These are phyloP conservation scores for Cynara cardunculus DNA, from an alignment of 129 eudicot species.

Conservation along the genomic window DNA sequence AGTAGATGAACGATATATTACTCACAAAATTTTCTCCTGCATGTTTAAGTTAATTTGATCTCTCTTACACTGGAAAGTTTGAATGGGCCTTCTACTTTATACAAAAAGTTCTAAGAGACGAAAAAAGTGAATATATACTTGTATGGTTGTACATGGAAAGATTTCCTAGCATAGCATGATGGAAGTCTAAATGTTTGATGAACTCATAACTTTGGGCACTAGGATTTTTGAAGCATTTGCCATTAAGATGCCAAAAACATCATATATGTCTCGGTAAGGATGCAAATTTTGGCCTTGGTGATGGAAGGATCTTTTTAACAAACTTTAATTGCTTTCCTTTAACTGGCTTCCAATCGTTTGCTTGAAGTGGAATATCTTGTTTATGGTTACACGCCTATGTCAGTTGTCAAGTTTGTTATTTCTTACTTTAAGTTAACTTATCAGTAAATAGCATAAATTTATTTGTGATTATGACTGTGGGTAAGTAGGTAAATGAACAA, in stretches of 20 bases:
- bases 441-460: not conserved
- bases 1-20: not conserved
- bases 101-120: not conserved
- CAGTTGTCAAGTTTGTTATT: not conserved
- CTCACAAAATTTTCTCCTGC: not conserved
- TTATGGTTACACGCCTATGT: not conserved
- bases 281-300: not conserved
- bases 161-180: not conserved
- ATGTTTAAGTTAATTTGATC: too few relatives aligned
- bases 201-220: not conserved
- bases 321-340: not conserved
- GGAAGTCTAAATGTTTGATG: not conserved
- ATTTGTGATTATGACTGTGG: not conserved
- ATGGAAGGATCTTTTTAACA: not conserved
- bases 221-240: not conserved
- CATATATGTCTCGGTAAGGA: not conserved
- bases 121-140: not conserved
- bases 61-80: not conserved
- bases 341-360: not conserved
- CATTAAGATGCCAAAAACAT: not conserved
- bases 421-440: not conserved
- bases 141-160: not conserved
- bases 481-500: constrained; percentile 5
- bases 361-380: not conserved
- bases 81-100: not conserved